These are phyloP conservation scores for Pleurozium schreberi DNA, from an alignment of 225 moss, liverwort and hornwort species.

Conservation along the genomic window DNA sequence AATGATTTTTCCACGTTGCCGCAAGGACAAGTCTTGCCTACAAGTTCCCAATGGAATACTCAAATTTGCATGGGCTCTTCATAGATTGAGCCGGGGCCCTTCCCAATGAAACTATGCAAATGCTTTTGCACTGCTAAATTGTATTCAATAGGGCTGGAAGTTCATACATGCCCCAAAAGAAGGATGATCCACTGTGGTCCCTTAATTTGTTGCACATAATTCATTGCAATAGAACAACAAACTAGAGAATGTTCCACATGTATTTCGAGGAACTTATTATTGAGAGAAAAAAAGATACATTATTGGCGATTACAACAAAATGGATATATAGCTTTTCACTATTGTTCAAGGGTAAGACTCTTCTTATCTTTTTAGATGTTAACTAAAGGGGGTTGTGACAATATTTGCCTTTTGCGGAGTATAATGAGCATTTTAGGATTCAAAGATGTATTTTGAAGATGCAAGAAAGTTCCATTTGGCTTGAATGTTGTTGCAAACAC, in stretches of 20 bases:
- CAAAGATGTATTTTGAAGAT: neutral
- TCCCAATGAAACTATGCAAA: neutral
- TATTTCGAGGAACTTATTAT: neutral
- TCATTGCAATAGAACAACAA: neutral
- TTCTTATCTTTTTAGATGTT: neutral
- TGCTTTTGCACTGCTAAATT: neutral
- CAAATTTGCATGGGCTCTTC: neutral
- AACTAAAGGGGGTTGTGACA: neutral
- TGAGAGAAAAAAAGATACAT: neutral
- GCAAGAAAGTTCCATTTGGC: neutral
- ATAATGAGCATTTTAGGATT: neutral
- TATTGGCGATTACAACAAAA: neutral
- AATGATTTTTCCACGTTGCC: too few species aligned
- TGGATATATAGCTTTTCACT: neutral
- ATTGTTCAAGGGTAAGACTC: neutral
- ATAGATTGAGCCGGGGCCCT: accelerated
- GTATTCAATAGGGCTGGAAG: accelerated
- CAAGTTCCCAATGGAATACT: neutral
- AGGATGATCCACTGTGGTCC: neutral
- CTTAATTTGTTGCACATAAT: neutral
- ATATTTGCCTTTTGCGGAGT: neutral
- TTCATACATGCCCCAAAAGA: neutral
- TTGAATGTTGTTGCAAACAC: neutral
- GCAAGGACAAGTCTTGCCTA: too few species aligned
- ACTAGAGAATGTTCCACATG: neutral